These are phyloP conservation scores for Leccinellum rugosiceps DNA, from an alignment of 768 basidiomycete species.

Conservation along the genomic window DNA sequence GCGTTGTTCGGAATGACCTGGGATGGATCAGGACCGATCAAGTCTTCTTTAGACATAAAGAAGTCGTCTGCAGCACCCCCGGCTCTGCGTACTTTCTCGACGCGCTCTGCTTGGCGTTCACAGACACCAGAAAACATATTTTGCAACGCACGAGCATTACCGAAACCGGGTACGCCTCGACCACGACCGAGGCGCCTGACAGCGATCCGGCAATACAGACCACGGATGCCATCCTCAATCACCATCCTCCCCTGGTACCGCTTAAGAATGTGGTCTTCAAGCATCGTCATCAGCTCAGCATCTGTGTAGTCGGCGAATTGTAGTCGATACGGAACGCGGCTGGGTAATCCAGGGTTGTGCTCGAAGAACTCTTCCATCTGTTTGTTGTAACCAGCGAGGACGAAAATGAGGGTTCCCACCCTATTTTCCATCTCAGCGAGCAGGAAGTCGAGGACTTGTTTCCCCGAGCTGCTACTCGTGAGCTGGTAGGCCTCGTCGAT, in stretches of 20 bases:
- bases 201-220: constrained; percentile 47
- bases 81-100: constrained; percentile 38
- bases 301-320: constrained; percentile 63
- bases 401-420: constrained; percentile 61
- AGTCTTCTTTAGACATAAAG: constrained; percentile 47
- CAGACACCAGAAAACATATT: constrained; percentile 45
- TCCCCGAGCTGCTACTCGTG: constrained; percentile 43
- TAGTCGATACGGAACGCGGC: constrained; percentile 63
- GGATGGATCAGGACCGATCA: constrained; percentile 65
- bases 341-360: constrained; percentile 65
- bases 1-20: constrained; percentile 41
- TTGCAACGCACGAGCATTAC: constrained; percentile 62
- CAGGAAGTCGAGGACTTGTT: constrained; percentile 63
- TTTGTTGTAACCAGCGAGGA: constrained; percentile 66
- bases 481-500: constrained; percentile 75
- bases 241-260: constrained; percentile 49
- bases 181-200: constrained; percentile 15
- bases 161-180: constrained; percentile 48
- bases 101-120: constrained; percentile 52
- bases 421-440: constrained; percentile 75
- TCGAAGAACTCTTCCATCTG: constrained; percentile 79
- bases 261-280: constrained; percentile 46
- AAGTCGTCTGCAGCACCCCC: constrained; percentile 49
- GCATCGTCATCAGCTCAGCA: constrained; percentile 52
- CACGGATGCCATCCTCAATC: constrained; percentile 51